These are phyloP conservation scores for Sindora glabra DNA, from an alignment of 306 rosid genomes.

Conservation along the genomic window DNA sequence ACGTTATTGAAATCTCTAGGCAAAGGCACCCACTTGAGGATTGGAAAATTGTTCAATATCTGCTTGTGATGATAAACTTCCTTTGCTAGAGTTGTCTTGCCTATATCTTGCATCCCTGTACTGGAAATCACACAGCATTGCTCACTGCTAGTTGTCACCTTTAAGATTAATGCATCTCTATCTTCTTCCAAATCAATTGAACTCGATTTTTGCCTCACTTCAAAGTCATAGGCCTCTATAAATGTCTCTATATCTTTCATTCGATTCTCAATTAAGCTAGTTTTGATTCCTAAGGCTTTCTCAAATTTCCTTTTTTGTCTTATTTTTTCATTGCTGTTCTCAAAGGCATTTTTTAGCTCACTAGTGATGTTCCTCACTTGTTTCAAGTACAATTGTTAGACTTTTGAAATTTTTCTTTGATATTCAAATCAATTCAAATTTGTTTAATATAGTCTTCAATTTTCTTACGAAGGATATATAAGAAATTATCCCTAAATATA, in stretches of 20 bases:
- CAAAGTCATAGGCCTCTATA: background rate
- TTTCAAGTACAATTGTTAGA: too few species aligned
- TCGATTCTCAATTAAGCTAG: background rate
- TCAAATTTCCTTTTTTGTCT: too few species aligned
- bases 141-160: background rate
- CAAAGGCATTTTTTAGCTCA: too few species aligned
- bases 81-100: conserved; percentile 18
- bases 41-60: background rate
- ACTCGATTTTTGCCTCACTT: background rate
- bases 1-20: background rate
- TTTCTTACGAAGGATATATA: too few species aligned
- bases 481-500: too few species aligned
- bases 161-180: background rate
- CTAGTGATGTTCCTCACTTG: too few species aligned
- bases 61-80: background rate
- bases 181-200: conserved; percentile 7
- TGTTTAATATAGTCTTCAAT: too few species aligned
- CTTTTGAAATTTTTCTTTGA: too few species aligned
- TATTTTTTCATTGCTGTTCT: too few species aligned
- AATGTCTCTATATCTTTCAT: background rate
- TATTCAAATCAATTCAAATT: too few species aligned
- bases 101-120: conserved; percentile 14
- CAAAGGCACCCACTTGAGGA: background rate
- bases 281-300: too few species aligned
- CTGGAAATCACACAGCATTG: background rate